Percentiles rank a stretch among this genome's conserved stretches.
These are phyloP conservation scores for Metschnikowia borealis DNA, from an alignment of 805 yeast genomes.

Conservation along the genomic window DNA sequence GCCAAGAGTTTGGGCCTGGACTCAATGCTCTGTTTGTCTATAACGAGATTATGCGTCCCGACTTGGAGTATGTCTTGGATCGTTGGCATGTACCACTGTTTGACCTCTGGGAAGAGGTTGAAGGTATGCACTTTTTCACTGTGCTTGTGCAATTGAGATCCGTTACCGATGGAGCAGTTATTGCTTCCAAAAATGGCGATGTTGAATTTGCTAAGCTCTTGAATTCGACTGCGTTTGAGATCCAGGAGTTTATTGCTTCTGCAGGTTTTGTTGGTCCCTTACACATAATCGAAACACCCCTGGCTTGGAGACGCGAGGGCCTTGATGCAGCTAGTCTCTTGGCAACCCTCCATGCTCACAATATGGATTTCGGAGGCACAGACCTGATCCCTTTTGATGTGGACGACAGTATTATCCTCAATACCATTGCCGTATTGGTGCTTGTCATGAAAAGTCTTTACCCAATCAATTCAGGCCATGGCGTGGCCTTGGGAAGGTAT, in stretches of 20 bases:
- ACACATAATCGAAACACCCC: conserved; percentile 55
- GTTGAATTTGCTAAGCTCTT: background rate
- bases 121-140: conserved; percentile 76
- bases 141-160: conserved; percentile 71
- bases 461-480: conserved; percentile 63
- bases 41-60: conserved; percentile 56
- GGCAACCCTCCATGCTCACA: conserved; percentile 48
- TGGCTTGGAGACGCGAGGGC: conserved; percentile 52
- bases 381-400: conserved; percentile 59
- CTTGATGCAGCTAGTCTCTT: conserved; percentile 73
- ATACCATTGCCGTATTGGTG: conserved; percentile 60
- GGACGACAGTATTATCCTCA: conserved; percentile 52
- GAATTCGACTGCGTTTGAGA: conserved; percentile 20
- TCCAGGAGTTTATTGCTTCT: conserved; percentile 36
- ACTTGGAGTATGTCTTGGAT: conserved; percentile 56
- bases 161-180: conserved; percentile 49
- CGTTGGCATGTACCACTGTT: conserved; percentile 69
- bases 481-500: conserved; percentile 82
- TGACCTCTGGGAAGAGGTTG: conserved; percentile 91
- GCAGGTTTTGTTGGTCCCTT: conserved; percentile 35
- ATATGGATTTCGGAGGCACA: conserved; percentile 24
- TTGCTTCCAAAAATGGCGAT: conserved; percentile 25
- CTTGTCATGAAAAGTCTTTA: conserved; percentile 69
- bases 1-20: conserved; percentile 20
- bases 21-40: conserved; percentile 42